These are phyloP conservation scores for Zizania palustris DNA, from an alignment of 202 grass and related monocot genomes.

Conservation along the genomic window DNA sequence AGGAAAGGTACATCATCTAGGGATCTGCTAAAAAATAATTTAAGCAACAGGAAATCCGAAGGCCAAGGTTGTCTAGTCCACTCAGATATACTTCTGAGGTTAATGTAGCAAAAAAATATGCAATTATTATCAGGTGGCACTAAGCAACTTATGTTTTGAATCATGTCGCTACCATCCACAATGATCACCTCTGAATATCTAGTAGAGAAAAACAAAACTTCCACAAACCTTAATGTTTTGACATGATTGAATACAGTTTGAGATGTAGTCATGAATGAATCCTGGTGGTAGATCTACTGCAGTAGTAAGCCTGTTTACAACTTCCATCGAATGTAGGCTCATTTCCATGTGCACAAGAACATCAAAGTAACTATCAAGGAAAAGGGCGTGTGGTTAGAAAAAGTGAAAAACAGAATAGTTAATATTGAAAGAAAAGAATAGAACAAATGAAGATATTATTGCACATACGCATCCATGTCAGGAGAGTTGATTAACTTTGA, in stretches of 20 bases:
- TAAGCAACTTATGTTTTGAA: slow-evolving; percentile 27
- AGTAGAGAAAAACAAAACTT: not conserved
- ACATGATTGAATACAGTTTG: slow-evolving; percentile 90
- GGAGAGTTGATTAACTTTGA: slow-evolving; percentile 86
- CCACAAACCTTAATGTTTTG: slow-evolving; percentile 81
- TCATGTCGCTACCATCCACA: slow-evolving; percentile 11
- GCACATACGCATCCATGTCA: slow-evolving; percentile 77
- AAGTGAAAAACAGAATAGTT: slow-evolving; percentile 31
- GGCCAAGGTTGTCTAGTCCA: not conserved
- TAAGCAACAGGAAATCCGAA: slow-evolving; percentile 16
- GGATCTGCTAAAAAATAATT: not conserved
- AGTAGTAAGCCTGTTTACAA: slow-evolving; percentile 95
- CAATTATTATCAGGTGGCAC: not conserved
- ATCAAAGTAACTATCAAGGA: slow-evolving; percentile 77
- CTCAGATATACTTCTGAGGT: not conserved
- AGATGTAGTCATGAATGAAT: slow-evolving; percentile 96
- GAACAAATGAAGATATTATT: slow-evolving; percentile 33
- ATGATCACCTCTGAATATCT: slow-evolving; percentile 22
- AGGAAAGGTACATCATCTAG: slow-evolving; percentile 16
- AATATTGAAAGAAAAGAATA: slow-evolving; percentile 15
- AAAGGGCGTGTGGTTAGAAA: slow-evolving; percentile 34
- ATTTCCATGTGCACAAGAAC: slow-evolving; percentile 94
- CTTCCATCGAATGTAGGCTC: slow-evolving; percentile 99
- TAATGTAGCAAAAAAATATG: not conserved
- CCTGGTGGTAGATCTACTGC: slow-evolving; percentile 81